phyloP scores from a whole-genome alignment of 176 grass and related monocot species.

The Ensete ventricosum region DNA sequence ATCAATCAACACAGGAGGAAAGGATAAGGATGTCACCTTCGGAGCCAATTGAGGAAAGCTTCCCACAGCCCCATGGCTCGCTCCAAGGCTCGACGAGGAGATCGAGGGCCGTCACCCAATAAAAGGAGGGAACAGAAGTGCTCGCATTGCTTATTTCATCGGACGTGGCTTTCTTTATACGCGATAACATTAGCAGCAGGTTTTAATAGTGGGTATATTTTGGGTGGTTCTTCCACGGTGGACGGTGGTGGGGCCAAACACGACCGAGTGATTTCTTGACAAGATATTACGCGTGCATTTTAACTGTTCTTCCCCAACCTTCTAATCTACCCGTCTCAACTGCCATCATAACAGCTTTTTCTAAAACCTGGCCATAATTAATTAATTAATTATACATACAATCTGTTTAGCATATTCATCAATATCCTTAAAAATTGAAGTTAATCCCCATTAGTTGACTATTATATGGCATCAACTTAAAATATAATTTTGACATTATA shows the following conservation, averaged over 20 bases:
- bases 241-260: background rate
- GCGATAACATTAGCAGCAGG: background rate
- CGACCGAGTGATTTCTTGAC: background rate
- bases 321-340: background rate
- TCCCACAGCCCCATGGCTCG: constrained; percentile 78
- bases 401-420: too few relatives aligned
- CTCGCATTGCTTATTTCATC: background rate
- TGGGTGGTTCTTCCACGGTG: background rate
- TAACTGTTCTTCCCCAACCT: background rate
- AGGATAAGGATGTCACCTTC: constrained; percentile 35
- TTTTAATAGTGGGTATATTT: background rate
- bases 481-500: too few relatives aligned
- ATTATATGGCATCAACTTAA: too few relatives aligned
- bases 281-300: background rate
- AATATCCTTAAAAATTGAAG: too few relatives aligned
- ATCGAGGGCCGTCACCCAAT: background rate
- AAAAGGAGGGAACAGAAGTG: background rate
- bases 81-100: background rate
- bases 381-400: too few relatives aligned
- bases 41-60: constrained; percentile 98
- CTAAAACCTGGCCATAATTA: too few relatives aligned
- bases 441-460: too few relatives aligned
- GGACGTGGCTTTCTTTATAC: background rate
- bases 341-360: background rate
- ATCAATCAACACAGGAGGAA: background rate